Base-by-base conservation (phyloP, 495 filamentous ascomycete species). In the Hypoxylon intermedium region DNA sequence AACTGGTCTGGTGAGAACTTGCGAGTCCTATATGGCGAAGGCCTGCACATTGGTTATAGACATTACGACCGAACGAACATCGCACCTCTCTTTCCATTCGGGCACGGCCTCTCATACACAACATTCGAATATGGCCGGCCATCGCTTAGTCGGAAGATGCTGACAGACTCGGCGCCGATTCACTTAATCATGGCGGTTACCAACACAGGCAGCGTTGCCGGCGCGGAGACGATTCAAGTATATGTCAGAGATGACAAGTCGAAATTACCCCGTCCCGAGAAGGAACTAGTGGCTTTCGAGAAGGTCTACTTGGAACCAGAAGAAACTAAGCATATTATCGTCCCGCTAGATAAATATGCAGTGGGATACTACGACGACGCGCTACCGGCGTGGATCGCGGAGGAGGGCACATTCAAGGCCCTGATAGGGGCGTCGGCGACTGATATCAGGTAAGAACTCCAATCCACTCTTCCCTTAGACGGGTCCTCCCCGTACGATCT, bases 1-100 rank as follows among this genome's bases (percentile, higher is more conserved):
- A 94, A 92, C 77, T 95, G 89, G 83, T 88, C 89, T 5, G 89
- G 89, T 47, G 91, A 94, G 72, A 87, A 90, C 63, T 78, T 83
- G 33, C 82, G 86, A 45, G 89, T 92, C 7, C 72, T 91, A 9
- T 96, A 96, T 71, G 91, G 90, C 50, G 91, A 96, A 68, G 90
- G 89, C 38, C 72, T 95, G 43, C 93, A 88, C 70, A 86, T 96
- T 49, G 90, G 91, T 2, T 95, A 96, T 71, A 79, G 89, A 2
- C 89, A 89, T 75, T 96, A 91, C 75, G 91, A 96, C 69, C 84
- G 85, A 40, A 71, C 81, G n/a, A 75, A 82, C 9, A 76, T 88
- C 26, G 72, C 76, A 1, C 86, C 89, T 0, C 79, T 88, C 0
- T 94, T 94, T 75, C 79, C 87, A 41, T 95, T 96, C 66, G 91